Evolutionary conservation across 2,329 filamentous ascomycete species (phyloP).

Genomic region (Rutstroemia sp.): DNA sequence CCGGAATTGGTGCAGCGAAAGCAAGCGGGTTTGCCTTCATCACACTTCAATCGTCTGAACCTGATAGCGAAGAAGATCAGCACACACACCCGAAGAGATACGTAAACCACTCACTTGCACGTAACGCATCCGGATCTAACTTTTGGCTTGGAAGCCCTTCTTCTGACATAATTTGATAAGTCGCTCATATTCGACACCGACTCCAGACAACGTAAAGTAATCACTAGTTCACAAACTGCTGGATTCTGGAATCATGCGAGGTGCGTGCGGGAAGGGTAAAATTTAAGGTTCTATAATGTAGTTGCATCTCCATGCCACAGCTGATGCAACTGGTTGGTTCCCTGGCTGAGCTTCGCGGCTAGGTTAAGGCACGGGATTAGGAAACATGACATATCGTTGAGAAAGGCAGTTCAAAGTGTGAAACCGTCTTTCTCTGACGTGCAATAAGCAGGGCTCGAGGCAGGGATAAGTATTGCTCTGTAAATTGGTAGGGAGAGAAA

Average conservation of each 20-base stretch:
- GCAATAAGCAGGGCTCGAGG: neutral
- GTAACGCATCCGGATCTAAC: constrained; percentile 5
- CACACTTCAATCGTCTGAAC: constrained; percentile 27
- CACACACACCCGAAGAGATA: neutral
- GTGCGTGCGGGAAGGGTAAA: neutral
- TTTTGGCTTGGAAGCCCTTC: constrained; percentile 8
- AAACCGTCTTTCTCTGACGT: neutral
- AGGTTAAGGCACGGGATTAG: neutral
- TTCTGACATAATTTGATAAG: constrained; percentile 5
- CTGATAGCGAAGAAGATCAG: constrained; percentile 6
- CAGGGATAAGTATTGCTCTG: neutral
- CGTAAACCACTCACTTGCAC: constrained; percentile 23
- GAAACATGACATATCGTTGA: neutral
- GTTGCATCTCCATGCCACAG: neutral
- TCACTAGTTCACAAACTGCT: neutral
- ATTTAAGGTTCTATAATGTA: neutral
- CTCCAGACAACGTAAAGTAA: neutral
- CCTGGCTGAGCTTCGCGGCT: neutral
- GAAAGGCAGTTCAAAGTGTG: neutral
- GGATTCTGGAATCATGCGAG: neutral
- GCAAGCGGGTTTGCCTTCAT: constrained; percentile 24
- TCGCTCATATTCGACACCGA: neutral
- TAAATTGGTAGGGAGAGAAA: neutral
- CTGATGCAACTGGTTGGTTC: neutral
- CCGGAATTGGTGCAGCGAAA: constrained; percentile 23